Percentiles rank a stretch among this genome's conserved stretches.
Conservation (phyloP, 83 land plant species). For the Picea mariana region DNA sequence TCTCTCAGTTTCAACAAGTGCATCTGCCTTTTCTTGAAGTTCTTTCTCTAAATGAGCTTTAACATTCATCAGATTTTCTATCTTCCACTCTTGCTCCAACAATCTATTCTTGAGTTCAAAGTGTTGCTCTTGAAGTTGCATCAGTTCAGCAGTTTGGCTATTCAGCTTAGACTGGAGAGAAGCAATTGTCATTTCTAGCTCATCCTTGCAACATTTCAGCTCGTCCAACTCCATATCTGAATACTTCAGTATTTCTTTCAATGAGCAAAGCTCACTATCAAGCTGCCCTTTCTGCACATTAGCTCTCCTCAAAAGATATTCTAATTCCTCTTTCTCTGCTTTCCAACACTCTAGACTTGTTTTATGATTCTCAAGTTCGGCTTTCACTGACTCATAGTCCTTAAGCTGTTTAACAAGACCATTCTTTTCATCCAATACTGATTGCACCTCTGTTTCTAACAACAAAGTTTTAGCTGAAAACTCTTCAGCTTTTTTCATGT, state of each 20-base stretch:
- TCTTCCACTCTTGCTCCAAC: constrained; percentile 44
- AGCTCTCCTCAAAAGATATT: constrained; percentile 38
- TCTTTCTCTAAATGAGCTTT: constrained; percentile 31
- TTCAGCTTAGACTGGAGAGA: constrained; percentile 33
- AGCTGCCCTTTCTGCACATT: constrained; percentile 35
- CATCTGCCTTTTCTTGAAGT: constrained; percentile 38
- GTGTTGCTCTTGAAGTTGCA: constrained; percentile 25
- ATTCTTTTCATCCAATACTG: constrained; percentile 24
- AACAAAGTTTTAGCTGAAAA: constrained; percentile 24
- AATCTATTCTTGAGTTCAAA: constrained; percentile 29
- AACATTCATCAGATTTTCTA: constrained; percentile 36
- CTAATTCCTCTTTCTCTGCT: constrained; percentile 60
- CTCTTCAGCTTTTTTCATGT: constrained; percentile 17
- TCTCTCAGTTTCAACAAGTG: constrained; percentile 24
- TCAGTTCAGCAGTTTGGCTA: constrained; percentile 18
- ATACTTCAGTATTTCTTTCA: constrained; percentile 33
- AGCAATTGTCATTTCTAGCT: constrained; percentile 27
- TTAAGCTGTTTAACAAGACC: constrained; percentile 27
- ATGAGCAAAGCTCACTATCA: constrained; percentile 29
- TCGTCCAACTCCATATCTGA: constrained; percentile 28
- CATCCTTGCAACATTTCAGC: constrained; percentile 24
- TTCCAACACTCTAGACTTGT: constrained; percentile 58
- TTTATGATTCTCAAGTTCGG: constrained; percentile 25
- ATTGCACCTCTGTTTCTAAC: constrained; percentile 39
- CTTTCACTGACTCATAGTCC: constrained; percentile 18